Evolutionary conservation across 2,329 filamentous ascomycete genomes (phyloP).

Genomic region (Trichophyton benhamiae): DNA sequence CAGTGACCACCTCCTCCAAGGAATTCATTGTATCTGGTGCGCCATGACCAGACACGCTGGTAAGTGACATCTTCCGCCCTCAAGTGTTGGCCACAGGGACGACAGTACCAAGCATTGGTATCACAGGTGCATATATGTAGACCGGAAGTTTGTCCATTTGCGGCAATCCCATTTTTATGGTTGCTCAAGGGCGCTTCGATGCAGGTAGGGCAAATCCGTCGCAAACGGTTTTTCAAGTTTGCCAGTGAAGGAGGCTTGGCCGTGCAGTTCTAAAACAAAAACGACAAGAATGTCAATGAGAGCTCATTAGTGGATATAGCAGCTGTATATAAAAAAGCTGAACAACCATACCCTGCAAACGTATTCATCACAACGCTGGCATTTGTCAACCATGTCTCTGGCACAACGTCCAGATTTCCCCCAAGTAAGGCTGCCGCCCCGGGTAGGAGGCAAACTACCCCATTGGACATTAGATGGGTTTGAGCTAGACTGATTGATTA

Average conservation of each 20-base stretch:
- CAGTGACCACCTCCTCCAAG: conserved; percentile 69
- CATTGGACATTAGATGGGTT: background rate
- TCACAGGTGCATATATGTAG: conserved; percentile 47
- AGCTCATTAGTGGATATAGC: no score
- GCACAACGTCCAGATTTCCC: conserved; percentile 45
- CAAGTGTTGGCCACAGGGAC: conserved; percentile 65
- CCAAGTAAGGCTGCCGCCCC: background rate
- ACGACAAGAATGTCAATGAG: no score
- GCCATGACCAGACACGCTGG: conserved; percentile 71
- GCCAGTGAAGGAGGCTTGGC: conserved; percentile 64
- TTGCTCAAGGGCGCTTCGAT: conserved; percentile 52
- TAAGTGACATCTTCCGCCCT: conserved; percentile 46
- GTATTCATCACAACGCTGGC: conserved; percentile 61
- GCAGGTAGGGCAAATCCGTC: conserved; percentile 68
- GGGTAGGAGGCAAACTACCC: background rate
- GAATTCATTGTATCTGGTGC: conserved; percentile 65
- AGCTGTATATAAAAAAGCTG: background rate
- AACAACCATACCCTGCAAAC: conserved; percentile 61
- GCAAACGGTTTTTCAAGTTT: conserved; percentile 60
- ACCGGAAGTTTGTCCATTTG: conserved; percentile 21
- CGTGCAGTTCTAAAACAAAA: conserved; percentile 64
- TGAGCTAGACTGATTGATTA: background rate
- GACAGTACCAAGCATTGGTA: conserved; percentile 62
- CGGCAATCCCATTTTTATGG: conserved; percentile 16
- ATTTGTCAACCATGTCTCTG: conserved; percentile 73